These are phyloP conservation scores for Coemansia sp. DNA, from an alignment of 192 early-diverging fungal genomes.

Conservation along the genomic window DNA sequence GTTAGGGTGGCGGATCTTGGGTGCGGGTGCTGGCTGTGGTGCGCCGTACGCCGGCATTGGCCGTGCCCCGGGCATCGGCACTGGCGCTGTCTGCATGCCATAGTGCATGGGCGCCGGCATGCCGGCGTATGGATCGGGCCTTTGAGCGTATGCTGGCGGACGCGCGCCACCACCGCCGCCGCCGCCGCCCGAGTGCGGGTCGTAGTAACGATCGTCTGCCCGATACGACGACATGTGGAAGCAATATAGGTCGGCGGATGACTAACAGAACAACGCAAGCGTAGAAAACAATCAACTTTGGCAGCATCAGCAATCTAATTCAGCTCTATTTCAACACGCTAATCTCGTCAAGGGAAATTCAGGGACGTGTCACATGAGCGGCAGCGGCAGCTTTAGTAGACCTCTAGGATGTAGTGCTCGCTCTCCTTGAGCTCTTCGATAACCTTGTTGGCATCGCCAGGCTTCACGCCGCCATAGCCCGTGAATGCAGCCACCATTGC, in stretches of 20 bases:
- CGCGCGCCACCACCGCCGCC: too few relatives aligned
- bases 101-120: neutral
- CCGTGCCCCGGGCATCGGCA: constrained; percentile 5
- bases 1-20: constrained; percentile 49
- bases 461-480: constrained; percentile 53
- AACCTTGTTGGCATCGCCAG: constrained; percentile 58
- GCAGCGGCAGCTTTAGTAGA: constrained; percentile 63
- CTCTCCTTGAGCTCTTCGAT: constrained; percentile 89
- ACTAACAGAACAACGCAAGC: too few relatives aligned
- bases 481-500: constrained; percentile 78
- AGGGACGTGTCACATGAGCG: neutral
- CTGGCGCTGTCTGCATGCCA: neutral
- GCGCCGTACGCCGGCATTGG: constrained; percentile 1
- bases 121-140: too few relatives aligned
- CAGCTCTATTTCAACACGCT: too few relatives aligned
- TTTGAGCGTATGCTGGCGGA: too few relatives aligned
- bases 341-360: too few relatives aligned
- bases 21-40: constrained; percentile 3
- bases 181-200: neutral
- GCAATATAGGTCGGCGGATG: too few relatives aligned
- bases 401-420: constrained; percentile 90
- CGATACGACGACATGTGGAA: neutral
- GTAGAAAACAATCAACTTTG: too few relatives aligned
- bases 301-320: too few relatives aligned
- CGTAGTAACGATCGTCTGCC: neutral